phyloP scores from a whole-genome alignment of 495 filamentous ascomycete genomes.

The Pseudoneurospora amorphoporcata region DNA sequence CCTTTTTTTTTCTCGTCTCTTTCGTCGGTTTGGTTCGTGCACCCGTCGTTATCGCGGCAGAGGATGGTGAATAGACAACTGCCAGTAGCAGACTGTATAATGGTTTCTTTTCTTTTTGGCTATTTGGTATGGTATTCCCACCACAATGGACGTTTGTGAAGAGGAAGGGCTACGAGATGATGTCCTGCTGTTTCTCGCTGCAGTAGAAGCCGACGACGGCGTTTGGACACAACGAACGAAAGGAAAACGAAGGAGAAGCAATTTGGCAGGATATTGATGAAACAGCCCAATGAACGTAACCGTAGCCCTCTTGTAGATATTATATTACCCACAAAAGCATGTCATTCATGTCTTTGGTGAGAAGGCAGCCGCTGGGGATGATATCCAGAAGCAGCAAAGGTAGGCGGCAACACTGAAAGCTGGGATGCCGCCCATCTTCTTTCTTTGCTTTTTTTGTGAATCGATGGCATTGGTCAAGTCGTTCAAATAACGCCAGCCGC shows the following conservation, averaged over 20 bases:
- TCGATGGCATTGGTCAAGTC: background rate
- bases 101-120: background rate
- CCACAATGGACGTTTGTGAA: background rate
- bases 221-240: background rate
- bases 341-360: background rate
- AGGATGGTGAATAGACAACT: background rate
- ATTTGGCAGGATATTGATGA: background rate
- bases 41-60: background rate
- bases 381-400: background rate
- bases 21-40: background rate
- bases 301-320: background rate
- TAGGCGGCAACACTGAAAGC: background rate
- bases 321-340: background rate
- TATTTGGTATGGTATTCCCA: background rate
- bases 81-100: background rate
- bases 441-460: background rate
- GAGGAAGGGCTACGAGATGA: background rate
- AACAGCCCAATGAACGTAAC: background rate
- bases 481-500: background rate
- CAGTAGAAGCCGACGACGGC: background rate
- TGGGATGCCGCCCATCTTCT: background rate
- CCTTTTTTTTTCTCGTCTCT: background rate
- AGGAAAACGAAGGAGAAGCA: background rate
- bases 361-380: background rate
- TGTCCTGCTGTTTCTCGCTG: background rate